These are phyloP conservation scores for Syzygium oleosum DNA, from an alignment of 345 rosid species.

Conservation along the genomic window DNA sequence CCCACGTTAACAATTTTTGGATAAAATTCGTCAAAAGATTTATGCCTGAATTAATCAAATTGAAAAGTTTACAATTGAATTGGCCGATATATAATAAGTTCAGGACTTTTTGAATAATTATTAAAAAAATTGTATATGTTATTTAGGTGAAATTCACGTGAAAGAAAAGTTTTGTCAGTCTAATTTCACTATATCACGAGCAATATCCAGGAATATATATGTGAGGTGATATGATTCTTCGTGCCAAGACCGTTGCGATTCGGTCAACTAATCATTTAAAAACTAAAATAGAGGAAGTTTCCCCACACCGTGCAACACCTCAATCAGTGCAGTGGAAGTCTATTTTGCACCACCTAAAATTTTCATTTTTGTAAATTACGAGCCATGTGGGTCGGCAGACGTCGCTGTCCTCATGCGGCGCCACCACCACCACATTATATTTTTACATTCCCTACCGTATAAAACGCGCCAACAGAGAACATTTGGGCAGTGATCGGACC, in stretches of 20 bases:
- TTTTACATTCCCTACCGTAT: not conserved
- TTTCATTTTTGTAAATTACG: not conserved
- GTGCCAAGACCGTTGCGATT: not conserved
- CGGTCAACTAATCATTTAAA: not conserved
- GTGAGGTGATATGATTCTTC: not conserved
- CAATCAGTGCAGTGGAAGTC: not conserved
- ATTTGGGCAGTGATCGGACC: not conserved
- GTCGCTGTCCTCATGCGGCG: not conserved
- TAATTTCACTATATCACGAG: not conserved
- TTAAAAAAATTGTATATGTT: not conserved
- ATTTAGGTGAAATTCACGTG: not conserved
- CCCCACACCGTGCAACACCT: not conserved
- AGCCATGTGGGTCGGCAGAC: not conserved
- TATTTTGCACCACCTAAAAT: not conserved
- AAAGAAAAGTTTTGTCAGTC: not conserved
- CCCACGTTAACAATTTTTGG: too few relatives aligned
- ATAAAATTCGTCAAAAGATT: too few relatives aligned
- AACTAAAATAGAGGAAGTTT: not conserved
- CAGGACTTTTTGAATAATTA: too few relatives aligned
- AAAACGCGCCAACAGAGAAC: not conserved
- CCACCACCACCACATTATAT: not conserved
- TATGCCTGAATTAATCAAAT: too few relatives aligned
- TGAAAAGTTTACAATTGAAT: too few relatives aligned
- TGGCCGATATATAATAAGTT: too few relatives aligned
- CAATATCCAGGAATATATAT: not conserved